Percentiles rank a stretch among this genome's conserved stretches.
Evolutionary conservation across 768 basidiomycete species (phyloP).

Genomic region (Boletales sp.): DNA sequence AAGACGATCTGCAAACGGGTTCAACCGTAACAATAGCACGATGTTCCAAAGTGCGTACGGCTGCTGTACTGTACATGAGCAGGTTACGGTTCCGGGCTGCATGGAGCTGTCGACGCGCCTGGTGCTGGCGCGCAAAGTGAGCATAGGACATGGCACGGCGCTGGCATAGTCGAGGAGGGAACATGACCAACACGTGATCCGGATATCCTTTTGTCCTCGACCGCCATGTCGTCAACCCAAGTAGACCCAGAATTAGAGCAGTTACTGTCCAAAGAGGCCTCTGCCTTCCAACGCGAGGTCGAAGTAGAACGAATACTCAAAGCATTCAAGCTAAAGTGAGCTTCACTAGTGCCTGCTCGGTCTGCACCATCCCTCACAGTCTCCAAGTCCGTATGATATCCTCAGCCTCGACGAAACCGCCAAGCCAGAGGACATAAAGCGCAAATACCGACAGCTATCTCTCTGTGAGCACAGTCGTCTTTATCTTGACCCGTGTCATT

Average conservation of each 20-base stretch:
- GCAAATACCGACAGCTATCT: conserved; percentile 80
- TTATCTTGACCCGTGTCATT: neutral
- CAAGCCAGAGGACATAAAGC: conserved; percentile 83
- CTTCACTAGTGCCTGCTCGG: conserved; percentile 2
- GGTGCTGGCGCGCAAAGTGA: conserved; percentile 19
- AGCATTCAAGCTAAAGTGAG: conserved; percentile 95
- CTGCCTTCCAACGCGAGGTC: conserved; percentile 81
- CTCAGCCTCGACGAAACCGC: conserved; percentile 72
- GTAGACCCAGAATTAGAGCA: conserved; percentile 69
- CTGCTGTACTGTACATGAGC: conserved; percentile 81
- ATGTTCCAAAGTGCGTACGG: conserved; percentile 45
- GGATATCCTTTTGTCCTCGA: neutral
- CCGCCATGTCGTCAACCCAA: conserved; percentile 20
- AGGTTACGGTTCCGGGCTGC: conserved; percentile 66
- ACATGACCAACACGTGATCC: conserved; percentile 6
- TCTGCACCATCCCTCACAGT: neutral
- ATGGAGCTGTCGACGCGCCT: conserved; percentile 41
- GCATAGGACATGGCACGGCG: neutral
- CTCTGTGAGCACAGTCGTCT: conserved; percentile 55
- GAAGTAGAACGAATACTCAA: conserved; percentile 90
- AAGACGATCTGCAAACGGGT: conserved; percentile 57
- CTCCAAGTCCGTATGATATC: conserved; percentile 84
- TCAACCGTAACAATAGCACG: neutral
- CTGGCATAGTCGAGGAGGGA: conserved; percentile 8
- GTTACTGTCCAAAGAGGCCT: conserved; percentile 73